Evolutionary conservation across 768 basidiomycete genomes (phyloP).

Genomic region (Termitomyces sp.): DNA sequence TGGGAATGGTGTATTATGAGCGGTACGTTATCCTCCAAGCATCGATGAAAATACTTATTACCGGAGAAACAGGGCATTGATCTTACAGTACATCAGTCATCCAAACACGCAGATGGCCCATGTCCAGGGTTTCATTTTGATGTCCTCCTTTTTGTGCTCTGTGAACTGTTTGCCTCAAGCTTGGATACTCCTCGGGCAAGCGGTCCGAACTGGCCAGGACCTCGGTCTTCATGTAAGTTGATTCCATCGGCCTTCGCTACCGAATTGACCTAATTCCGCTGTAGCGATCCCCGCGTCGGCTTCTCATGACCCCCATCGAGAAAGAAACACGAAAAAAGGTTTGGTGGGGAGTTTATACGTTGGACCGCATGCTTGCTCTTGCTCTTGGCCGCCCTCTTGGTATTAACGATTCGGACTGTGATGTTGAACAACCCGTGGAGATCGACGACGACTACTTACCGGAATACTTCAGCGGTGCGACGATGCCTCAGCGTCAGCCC

Average conservation of each 20-base stretch:
- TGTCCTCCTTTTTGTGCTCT: conserved; percentile 90
- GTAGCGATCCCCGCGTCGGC: conserved; percentile 80
- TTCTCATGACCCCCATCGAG: conserved; percentile 68
- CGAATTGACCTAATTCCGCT: conserved; percentile 18
- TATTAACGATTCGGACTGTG: conserved; percentile 87
- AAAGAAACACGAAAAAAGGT: conserved; percentile 89
- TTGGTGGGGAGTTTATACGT: conserved; percentile 92
- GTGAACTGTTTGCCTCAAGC: conserved; percentile 93
- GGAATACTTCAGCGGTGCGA: conserved; percentile 69
- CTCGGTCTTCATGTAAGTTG: conserved; percentile 83
- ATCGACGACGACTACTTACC: conserved; percentile 78
- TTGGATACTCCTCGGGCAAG: conserved; percentile 91
- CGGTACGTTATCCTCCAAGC: conserved; percentile 47
- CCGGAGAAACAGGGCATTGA: conserved; percentile 61
- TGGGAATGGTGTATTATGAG: conserved; percentile 90
- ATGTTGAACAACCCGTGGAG: conserved; percentile 81
- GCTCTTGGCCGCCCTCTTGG: conserved; percentile 87
- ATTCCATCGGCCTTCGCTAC: conserved; percentile 12
- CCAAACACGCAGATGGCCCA: conserved; percentile 82
- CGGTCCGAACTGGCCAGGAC: conserved; percentile 86
- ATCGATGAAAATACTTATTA: conserved; percentile 18
- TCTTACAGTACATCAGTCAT: conserved; percentile 90
- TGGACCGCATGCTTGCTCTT: conserved; percentile 91
- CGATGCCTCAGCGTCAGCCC: conserved; percentile 51
- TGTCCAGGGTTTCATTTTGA: conserved; percentile 86